Conservation (phyloP, 768 basidiomycete species). For the Lactifluus rugatus region DNA sequence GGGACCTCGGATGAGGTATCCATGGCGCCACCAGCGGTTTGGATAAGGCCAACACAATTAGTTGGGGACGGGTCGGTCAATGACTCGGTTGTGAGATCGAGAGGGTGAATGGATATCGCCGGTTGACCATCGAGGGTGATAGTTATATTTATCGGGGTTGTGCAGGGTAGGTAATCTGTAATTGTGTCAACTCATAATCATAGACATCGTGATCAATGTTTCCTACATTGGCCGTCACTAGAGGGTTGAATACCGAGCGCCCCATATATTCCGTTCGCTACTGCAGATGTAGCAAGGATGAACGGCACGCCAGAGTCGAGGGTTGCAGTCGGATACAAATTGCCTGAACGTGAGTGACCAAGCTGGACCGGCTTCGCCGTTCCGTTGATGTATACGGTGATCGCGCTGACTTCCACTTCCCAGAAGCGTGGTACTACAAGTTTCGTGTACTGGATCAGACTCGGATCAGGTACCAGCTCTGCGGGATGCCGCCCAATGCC, state of each 20-base stretch:
- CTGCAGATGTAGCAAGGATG: slow-evolving; percentile 47
- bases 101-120: slow-evolving; percentile 58
- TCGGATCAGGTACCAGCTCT: slow-evolving; percentile 42
- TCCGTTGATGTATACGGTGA: slow-evolving; percentile 52
- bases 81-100: slow-evolving; percentile 55
- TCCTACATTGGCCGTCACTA: slow-evolving; percentile 55
- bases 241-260: slow-evolving; percentile 54
- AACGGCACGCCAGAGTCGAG: slow-evolving; percentile 62
- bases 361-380: slow-evolving; percentile 32
- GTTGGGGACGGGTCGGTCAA: slow-evolving; percentile 32
- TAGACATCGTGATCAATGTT: background rate
- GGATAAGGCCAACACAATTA: slow-evolving; percentile 59
- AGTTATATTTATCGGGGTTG: slow-evolving; percentile 59
- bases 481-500: slow-evolving; percentile 63
- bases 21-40: slow-evolving; percentile 40
- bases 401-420: slow-evolving; percentile 47
- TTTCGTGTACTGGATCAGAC: slow-evolving; percentile 38
- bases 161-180: slow-evolving; percentile 67
- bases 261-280: slow-evolving; percentile 74
- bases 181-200: background rate
- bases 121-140: slow-evolving; percentile 51
- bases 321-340: slow-evolving; percentile 49
- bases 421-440: slow-evolving; percentile 45
- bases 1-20: slow-evolving; percentile 25
- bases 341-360: slow-evolving; percentile 31